These are phyloP conservation scores for Hortiboletus rubellus DNA, from an alignment of 1,284 basidiomycete species.

Conservation along the genomic window DNA sequence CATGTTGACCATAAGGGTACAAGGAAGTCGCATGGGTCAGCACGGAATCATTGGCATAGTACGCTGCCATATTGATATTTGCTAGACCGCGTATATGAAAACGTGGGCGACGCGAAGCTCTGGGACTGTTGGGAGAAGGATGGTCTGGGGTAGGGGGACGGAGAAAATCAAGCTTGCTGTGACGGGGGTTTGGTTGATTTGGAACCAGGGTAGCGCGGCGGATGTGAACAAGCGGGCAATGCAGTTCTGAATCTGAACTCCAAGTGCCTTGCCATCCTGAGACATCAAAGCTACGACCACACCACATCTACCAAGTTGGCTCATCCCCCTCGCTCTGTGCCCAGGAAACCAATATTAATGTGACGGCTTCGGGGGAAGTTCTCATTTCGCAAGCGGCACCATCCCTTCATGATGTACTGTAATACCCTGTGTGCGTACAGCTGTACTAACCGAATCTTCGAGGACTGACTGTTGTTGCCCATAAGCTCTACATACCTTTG, in stretches of 20 bases:
- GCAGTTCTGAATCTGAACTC: constrained; percentile 14
- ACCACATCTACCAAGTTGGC: background rate
- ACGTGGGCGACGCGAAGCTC: constrained; percentile 6
- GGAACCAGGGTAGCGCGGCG: constrained; percentile 26
- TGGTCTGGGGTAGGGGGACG: background rate
- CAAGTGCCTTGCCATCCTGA: constrained; percentile 25
- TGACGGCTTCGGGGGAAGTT: background rate
- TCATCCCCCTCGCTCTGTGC: background rate
- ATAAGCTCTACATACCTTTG: no score
- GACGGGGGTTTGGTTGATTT: constrained; percentile 15
- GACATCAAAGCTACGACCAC: constrained; percentile 9
- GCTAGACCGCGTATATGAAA: constrained; percentile 8
- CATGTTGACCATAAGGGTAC: constrained; percentile 31
- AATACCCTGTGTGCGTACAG: background rate
- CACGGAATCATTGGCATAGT: constrained; percentile 31
- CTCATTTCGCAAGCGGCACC: background rate
- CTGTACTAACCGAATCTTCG: background rate
- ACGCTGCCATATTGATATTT: constrained; percentile 31
- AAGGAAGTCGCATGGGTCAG: constrained; percentile 35
- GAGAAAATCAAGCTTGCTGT: constrained; percentile 17
- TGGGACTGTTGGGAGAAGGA: constrained; percentile 1
- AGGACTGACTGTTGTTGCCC: background rate
- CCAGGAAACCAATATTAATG: background rate
- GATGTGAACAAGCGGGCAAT: constrained; percentile 26
- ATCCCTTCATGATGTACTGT: background rate